Base-by-base conservation (phyloP, 106 monocot genomes). In the Amphibolis antarctica region DNA sequence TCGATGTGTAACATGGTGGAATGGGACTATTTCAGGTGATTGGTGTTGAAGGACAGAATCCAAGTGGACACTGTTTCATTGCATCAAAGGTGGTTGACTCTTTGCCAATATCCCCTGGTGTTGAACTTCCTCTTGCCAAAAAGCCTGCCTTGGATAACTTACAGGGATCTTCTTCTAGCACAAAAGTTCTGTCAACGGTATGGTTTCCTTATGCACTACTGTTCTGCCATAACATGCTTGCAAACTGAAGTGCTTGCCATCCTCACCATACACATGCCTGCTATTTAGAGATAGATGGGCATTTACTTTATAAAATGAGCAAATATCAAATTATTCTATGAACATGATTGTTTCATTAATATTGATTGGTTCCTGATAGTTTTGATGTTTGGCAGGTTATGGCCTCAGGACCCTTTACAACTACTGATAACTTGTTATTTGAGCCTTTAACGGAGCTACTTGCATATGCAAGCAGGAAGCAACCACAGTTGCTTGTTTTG, bases 21-120 rank as follows among this genome's bases (percentile, higher is more conserved):
- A 17, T 49, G 25, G 18, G 54, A 63, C 36, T 36, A 36, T 62
- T 73, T 70, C 75, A 98, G 98, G 87, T 91, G 43, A 74, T 98
- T 74, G 91, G 98, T 42, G 48, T 98, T 63, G 78, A 98, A 59
- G 98, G 98, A 10, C 65, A 81, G 65, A 98, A 98, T 85, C 98
- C 91, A n/a, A 98, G 98, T 80, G 98, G 98, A 46, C 98, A 98
- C 36, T 84, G 81, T 81, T 81, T 98, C 13, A 72, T 91, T 74
- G 85, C 81, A 71, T 82, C 98, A 75, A 82, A 85, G 50, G 71
- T 98, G 54, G 24, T 83, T 62, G 87, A 98, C 75, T 78, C 65
- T 66, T 55, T 88, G 73, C 87, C 87, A 30, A 27, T 60, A 6
- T 54, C 47, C 31, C 17, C 54, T 53, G 72, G 76, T 59, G 46